A percentile compares a stretch with the other conserved stretches of the same genome.
Evolutionary conservation across 2,329 filamentous ascomycete species (phyloP).

Genomic region (Neonectria sp.): DNA sequence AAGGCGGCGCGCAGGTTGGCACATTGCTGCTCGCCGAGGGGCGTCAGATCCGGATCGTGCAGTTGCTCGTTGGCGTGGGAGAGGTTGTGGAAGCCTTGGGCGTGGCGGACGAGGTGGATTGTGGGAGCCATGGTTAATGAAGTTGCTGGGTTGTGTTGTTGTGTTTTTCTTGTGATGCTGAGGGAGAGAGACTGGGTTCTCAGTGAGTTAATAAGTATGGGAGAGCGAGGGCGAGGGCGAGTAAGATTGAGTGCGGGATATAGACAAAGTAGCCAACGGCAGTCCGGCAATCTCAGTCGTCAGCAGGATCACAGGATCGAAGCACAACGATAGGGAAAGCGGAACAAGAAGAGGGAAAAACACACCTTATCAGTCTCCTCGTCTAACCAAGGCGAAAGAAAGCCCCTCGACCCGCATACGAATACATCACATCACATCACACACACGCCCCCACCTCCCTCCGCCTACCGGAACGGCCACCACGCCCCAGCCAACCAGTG

Average conservation of each 20-base stretch:
- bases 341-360: constrained; percentile 7
- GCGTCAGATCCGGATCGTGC: constrained; percentile 84
- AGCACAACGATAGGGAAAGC: constrained; percentile 3
- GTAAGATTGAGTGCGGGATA: constrained; percentile 7
- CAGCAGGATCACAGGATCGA: neutral
- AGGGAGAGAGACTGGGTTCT: neutral
- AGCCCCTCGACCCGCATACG: constrained; percentile 3
- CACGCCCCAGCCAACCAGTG: neutral
- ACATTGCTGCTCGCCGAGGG: constrained; percentile 84
- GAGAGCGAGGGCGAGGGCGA: constrained; percentile 5
- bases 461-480: neutral
- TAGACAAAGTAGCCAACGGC: neutral
- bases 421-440: constrained; percentile 7
- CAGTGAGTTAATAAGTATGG: constrained; percentile 2
- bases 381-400: neutral
- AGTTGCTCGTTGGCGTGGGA: constrained; percentile 77
- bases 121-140: constrained; percentile 63
- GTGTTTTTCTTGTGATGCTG: neutral
- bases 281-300: constrained; percentile 1
- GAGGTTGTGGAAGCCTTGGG: constrained; percentile 88
- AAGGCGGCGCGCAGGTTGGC: constrained; percentile 73
- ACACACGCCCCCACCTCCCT: neutral
- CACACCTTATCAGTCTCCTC: neutral
- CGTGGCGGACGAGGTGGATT: constrained; percentile 80
- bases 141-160: neutral